Conservation (phyloP, 2,329 filamentous ascomycete genomes). For the Huntiella savannae region DNA sequence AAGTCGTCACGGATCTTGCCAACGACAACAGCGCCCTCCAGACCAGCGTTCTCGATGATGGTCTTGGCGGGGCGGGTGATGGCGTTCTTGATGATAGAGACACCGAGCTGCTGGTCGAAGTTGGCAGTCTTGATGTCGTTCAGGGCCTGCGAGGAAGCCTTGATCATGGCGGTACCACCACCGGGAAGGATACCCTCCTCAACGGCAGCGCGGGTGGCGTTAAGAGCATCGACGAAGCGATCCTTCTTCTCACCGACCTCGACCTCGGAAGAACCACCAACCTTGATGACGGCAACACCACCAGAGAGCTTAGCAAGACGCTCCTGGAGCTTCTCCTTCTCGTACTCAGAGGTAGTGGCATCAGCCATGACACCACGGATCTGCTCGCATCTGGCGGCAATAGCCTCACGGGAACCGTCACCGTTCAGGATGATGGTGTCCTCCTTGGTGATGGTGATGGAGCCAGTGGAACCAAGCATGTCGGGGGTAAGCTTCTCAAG, state of each 20-base stretch:
- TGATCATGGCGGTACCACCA: conserved; percentile 94
- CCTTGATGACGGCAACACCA: conserved; percentile 98
- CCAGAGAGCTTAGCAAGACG: conserved; percentile 97
- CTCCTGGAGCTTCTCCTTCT: conserved; percentile 99
- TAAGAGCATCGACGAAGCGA: conserved; percentile 92
- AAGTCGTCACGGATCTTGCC: conserved; percentile 96
- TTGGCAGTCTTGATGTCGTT: conserved; percentile 69
- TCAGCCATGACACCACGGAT: conserved; percentile 94
- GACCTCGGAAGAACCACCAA: conserved; percentile 90
- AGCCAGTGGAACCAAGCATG: conserved; percentile 90
- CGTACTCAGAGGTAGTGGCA: conserved; percentile 89
- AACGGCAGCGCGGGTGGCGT: conserved; percentile 92
- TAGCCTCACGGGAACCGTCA: conserved; percentile 82
- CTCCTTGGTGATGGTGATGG: conserved; percentile 99
- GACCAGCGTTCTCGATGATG: conserved; percentile 94
- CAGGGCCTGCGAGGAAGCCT: conserved; percentile 83
- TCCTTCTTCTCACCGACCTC: conserved; percentile 99
- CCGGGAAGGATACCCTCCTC: conserved; percentile 98
- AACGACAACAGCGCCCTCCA: conserved; percentile 88
- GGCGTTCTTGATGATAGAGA: conserved; percentile 92
- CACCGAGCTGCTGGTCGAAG: conserved; percentile 98
- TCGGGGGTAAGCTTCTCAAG: conserved; percentile 94
- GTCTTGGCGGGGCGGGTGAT: conserved; percentile 88
- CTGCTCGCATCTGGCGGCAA: conserved; percentile 93
- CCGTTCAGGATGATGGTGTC: conserved; percentile 98